Percentiles rank a stretch among this genome's conserved stretches.
Conservation (phyloP, 257 asterid genomes). For the Pogostemon cablin region DNA sequence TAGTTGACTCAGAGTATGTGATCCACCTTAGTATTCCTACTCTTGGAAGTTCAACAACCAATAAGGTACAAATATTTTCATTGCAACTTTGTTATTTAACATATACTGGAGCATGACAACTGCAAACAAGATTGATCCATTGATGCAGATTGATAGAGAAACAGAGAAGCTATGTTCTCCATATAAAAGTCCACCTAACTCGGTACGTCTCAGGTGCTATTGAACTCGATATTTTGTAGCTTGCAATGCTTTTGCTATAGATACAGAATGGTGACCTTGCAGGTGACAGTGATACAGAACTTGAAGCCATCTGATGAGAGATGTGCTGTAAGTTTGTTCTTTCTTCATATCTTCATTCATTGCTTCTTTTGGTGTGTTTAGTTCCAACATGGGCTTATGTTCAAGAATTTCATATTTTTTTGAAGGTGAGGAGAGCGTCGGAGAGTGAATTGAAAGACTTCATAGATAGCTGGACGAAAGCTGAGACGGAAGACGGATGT, state of each 20-base stretch:
- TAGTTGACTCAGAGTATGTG: slow-evolving; percentile 73
- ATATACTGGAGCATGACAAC: too few species aligned
- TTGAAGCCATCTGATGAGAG: slow-evolving; percentile 48
- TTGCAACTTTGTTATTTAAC: too few species aligned
- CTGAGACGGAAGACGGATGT: slow-evolving; percentile 65
- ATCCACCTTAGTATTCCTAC: slow-evolving; percentile 71
- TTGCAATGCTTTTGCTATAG: neutral
- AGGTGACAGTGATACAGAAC: slow-evolving; percentile 35
- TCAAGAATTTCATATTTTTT: neutral
- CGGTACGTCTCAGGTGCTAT: neutral
- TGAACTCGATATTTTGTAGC: neutral
- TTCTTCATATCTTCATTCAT: neutral
- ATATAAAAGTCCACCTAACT: slow-evolving; percentile 17
- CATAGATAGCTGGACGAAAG: slow-evolving; percentile 71
- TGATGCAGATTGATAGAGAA: slow-evolving; percentile 38
- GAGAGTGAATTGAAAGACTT: slow-evolving; percentile 51
- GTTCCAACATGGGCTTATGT: neutral
- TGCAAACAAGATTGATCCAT: too few species aligned
- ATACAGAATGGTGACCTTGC: slow-evolving; percentile 15
- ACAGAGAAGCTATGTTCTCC: slow-evolving; percentile 32
- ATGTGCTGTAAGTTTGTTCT: slow-evolving; percentile 51
- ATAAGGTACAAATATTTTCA: slow-evolving; percentile 40
- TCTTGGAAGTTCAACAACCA: slow-evolving; percentile 60
- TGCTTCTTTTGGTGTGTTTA: neutral
- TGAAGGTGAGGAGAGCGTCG: neutral